phyloP scores from a whole-genome alignment of 768 basidiomycete species.

The Boletus subcaerulescens region DNA sequence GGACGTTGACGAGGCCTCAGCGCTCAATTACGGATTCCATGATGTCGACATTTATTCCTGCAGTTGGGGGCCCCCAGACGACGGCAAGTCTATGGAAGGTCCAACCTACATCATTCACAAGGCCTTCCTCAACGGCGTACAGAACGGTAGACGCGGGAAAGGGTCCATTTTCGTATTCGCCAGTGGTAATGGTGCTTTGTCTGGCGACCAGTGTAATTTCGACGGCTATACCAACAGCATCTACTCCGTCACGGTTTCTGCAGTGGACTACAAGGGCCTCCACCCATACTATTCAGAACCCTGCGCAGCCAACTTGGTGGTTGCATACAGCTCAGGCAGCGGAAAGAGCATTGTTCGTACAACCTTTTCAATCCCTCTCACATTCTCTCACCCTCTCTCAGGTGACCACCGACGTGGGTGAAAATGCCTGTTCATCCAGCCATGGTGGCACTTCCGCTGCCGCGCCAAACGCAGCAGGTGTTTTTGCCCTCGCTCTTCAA shows the following conservation, averaged over 20 bases:
- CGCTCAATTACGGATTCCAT: constrained; percentile 92
- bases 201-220: constrained; percentile 97
- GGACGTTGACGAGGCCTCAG: constrained; percentile 92
- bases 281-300: constrained; percentile 97
- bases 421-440: constrained; percentile 70
- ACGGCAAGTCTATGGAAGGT: constrained; percentile 91
- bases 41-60: constrained; percentile 90
- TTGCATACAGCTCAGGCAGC: constrained; percentile 93
- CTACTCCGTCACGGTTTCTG: constrained; percentile 94
- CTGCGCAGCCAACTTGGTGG: constrained; percentile 97
- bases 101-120: constrained; percentile 90
- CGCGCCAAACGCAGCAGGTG: constrained; percentile 93
- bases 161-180: constrained; percentile 97
- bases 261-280: constrained; percentile 87
- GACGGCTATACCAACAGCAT: constrained; percentile 99
- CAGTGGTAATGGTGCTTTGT: constrained; percentile 89
- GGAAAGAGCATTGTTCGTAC: constrained; percentile 86
- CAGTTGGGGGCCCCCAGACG: constrained; percentile 97
- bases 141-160: constrained; percentile 83
- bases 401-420: constrained; percentile 94
- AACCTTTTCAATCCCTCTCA: not conserved
- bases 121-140: constrained; percentile 90
- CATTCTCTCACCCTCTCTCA: constrained; percentile 34
- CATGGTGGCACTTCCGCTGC: constrained; percentile 99
- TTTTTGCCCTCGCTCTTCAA: constrained; percentile 86